phyloP scores from a whole-genome alignment of 2,329 filamentous ascomycete species.

The Pseudocercospora fijiensis region DNA sequence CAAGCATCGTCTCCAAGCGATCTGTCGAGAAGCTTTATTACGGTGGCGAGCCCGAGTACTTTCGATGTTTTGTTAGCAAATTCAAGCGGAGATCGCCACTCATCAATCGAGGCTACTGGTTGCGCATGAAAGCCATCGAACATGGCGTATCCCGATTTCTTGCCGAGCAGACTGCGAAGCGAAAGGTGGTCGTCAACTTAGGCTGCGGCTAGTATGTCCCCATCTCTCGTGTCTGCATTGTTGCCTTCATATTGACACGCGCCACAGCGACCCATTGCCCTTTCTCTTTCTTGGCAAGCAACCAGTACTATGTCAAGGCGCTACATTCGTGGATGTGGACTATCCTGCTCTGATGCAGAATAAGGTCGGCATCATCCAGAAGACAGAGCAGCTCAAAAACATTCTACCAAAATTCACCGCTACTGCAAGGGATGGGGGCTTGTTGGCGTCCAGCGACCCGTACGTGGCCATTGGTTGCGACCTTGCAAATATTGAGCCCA shows the following conservation, averaged over 20 bases:
- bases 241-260: conserved; percentile 14
- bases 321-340: conserved; percentile 79
- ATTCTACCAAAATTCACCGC: conserved; percentile 44
- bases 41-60: conserved; percentile 74
- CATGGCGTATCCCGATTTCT: conserved; percentile 72
- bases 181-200: conserved; percentile 76
- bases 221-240: neutral
- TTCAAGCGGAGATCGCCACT: conserved; percentile 79
- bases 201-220: conserved; percentile 80
- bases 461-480: conserved; percentile 84
- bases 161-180: conserved; percentile 53
- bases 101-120: conserved; percentile 86
- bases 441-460: conserved; percentile 64
- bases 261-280: conserved; percentile 73
- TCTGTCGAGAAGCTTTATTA: conserved; percentile 90
- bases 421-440: conserved; percentile 41
- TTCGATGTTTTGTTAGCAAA: conserved; percentile 83
- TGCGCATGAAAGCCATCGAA: conserved; percentile 81
- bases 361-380: conserved; percentile 68
- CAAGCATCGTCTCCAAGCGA: conserved; percentile 87
- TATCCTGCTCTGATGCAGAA: conserved; percentile 75
- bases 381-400: conserved; percentile 59
- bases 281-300: conserved; percentile 77
- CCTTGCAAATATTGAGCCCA: conserved; percentile 62
- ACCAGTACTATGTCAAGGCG: conserved; percentile 55